These are phyloP conservation scores for Yamagishiella unicocca DNA, from an alignment of 139 green algal species.

Conservation along the genomic window DNA sequence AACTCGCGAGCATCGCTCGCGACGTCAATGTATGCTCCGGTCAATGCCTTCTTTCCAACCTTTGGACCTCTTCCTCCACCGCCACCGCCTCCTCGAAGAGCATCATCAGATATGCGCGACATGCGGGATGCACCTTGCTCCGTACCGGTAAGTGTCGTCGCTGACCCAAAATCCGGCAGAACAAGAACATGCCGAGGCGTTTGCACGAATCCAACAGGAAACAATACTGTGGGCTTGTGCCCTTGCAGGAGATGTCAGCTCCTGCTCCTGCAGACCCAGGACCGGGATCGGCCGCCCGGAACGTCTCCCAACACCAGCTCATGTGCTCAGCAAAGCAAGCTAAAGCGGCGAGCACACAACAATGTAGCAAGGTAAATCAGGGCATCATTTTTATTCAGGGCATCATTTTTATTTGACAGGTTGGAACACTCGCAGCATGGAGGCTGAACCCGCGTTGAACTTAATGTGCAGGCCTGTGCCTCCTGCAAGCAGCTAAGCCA, in stretches of 20 bases:
- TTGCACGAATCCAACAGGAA: no score
- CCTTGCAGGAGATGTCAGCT: background rate
- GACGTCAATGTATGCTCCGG: background rate
- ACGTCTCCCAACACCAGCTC: background rate
- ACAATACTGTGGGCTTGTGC: no score
- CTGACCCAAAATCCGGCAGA: background rate
- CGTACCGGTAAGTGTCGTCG: background rate
- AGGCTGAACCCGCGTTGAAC: no score
- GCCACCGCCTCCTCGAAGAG: constrained; percentile 1
- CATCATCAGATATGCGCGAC: background rate
- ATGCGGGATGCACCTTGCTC: no score
- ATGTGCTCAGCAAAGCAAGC: background rate
- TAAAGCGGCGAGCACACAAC: background rate
- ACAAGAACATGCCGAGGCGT: no score
- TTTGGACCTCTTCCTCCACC: constrained; percentile 18
- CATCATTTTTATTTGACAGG: no score
- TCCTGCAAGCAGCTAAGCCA: constrained; percentile 16
- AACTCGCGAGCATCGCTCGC: background rate
- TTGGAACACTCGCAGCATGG: no score
- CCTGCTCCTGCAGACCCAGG: background rate
- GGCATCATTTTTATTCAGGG: background rate
- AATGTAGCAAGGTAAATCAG: background rate
- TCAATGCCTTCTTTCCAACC: constrained; percentile 1
- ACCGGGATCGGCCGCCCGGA: background rate
- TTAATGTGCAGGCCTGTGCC: background rate